Evolutionary conservation across 176 grass and related monocot genomes (phyloP).

Genomic region (Hyparrhenia diplandra): DNA sequence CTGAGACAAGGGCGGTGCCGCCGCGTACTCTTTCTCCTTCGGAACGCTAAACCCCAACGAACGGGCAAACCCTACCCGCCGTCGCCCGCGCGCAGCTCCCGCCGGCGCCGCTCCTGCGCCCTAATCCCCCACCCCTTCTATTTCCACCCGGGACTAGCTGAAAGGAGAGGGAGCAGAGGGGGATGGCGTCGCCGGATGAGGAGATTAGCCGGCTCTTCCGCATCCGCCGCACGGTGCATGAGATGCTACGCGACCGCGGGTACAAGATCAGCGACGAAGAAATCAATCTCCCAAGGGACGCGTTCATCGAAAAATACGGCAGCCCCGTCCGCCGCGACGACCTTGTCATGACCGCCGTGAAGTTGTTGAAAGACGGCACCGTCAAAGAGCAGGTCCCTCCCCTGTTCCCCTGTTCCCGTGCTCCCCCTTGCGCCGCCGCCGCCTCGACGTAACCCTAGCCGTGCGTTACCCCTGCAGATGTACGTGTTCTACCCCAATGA

Average conservation of each 20-base stretch:
- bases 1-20: background rate
- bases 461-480: slow-evolving; percentile 28
- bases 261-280: slow-evolving; percentile 31
- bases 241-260: slow-evolving; percentile 72
- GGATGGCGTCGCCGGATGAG: slow-evolving; percentile 54
- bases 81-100: background rate
- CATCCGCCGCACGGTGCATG: slow-evolving; percentile 63
- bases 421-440: background rate
- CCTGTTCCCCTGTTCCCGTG: background rate
- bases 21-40: background rate
- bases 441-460: background rate
- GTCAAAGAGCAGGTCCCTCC: no score
- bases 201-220: slow-evolving; percentile 56
- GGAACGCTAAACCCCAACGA: background rate
- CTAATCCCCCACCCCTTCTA: no score
- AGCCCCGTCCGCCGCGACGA: slow-evolving; percentile 47
- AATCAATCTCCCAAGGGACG: slow-evolving; percentile 18
- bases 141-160: background rate
- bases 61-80: slow-evolving; percentile 20
- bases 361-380: slow-evolving; percentile 20
- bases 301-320: slow-evolving; percentile 42
- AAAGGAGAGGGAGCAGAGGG: background rate
- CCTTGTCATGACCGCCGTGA: slow-evolving; percentile 31
- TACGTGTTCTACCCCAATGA: slow-evolving; percentile 78
- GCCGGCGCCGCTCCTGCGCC: background rate